Evolutionary conservation across 495 filamentous ascomycete genomes (phyloP).

Genomic region (Halenospora varia): DNA sequence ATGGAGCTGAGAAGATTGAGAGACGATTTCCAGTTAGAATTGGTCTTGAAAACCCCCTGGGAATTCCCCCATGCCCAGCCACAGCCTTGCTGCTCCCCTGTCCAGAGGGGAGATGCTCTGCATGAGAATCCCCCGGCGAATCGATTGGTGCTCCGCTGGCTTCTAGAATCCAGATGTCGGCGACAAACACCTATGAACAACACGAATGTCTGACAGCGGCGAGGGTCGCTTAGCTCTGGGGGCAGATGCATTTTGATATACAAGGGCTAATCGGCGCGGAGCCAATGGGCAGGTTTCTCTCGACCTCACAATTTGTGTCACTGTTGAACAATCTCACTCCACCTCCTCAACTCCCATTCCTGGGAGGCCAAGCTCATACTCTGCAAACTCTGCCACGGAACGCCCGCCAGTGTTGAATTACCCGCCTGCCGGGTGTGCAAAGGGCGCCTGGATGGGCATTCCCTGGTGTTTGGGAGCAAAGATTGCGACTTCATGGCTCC

Average conservation of each 20-base stretch:
- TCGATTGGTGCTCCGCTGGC: neutral
- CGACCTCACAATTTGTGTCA: conserved; percentile 8
- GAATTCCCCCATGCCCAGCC: conserved; percentile 3
- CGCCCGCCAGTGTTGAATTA: neutral
- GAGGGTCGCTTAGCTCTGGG: neutral
- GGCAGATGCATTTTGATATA: neutral
- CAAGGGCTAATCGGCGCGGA: neutral
- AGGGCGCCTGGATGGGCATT: neutral
- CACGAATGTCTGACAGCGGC: neutral
- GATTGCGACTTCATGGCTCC: neutral
- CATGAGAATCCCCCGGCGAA: neutral
- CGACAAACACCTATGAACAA: no score
- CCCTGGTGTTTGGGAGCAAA: neutral
- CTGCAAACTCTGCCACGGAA: neutral
- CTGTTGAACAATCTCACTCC: conserved; percentile 13
- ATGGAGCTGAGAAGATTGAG: neutral
- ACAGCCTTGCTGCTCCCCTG: conserved; percentile 2
- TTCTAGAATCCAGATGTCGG: neutral
- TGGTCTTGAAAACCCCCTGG: conserved; percentile 2
- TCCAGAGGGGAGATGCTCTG: neutral
- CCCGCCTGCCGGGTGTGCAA: conserved; percentile 3
- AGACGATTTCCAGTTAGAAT: neutral
- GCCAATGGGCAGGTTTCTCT: neutral
- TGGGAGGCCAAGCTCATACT: neutral
- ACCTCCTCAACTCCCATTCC: neutral